phyloP scores from a whole-genome alignment of 192 early-diverging fungal species.

The Thoreauomyces humboldtii region DNA sequence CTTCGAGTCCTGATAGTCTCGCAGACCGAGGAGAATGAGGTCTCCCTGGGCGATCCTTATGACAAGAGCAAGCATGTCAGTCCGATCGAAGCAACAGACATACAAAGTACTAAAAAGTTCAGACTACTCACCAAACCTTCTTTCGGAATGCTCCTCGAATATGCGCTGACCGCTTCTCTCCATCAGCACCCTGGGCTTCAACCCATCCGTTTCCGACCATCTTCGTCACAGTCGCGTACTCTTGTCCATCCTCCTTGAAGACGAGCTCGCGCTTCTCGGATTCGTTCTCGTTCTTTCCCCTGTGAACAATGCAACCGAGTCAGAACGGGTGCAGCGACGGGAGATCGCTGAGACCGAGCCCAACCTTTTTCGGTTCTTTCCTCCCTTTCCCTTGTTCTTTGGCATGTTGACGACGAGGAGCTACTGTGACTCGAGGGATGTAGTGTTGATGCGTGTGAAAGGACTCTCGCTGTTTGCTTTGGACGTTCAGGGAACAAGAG shows the following conservation, averaged over 20 bases:
- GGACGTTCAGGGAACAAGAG: no score
- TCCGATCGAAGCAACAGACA: not conserved
- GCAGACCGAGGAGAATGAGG: conserved; percentile 81
- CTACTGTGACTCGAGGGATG: no score
- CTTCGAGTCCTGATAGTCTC: conserved; percentile 91
- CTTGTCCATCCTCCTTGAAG: conserved; percentile 97
- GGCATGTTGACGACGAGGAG: conserved; percentile 58
- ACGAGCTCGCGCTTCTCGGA: conserved; percentile 93
- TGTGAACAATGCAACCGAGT: conserved; percentile 29
- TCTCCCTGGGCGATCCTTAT: conserved; percentile 88
- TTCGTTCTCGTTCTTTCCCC: conserved; percentile 97
- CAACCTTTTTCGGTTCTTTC: conserved; percentile 58
- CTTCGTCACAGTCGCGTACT: conserved; percentile 91
- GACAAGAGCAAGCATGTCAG: not conserved
- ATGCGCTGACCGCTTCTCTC: conserved; percentile 84
- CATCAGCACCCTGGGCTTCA: conserved; percentile 86
- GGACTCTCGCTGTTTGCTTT: no score
- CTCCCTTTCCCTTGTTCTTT: conserved; percentile 96
- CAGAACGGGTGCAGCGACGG: not conserved
- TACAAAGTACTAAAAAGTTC: not conserved
- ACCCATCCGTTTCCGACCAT: conserved; percentile 97
- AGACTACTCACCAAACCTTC: conserved; percentile 67
- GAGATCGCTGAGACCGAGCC: not conserved
- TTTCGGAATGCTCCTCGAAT: conserved; percentile 98
- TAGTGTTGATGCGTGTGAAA: no score